phyloP scores from a whole-genome alignment of 108 stramenopile genomes.

The Asterionellopsis glacialis region DNA sequence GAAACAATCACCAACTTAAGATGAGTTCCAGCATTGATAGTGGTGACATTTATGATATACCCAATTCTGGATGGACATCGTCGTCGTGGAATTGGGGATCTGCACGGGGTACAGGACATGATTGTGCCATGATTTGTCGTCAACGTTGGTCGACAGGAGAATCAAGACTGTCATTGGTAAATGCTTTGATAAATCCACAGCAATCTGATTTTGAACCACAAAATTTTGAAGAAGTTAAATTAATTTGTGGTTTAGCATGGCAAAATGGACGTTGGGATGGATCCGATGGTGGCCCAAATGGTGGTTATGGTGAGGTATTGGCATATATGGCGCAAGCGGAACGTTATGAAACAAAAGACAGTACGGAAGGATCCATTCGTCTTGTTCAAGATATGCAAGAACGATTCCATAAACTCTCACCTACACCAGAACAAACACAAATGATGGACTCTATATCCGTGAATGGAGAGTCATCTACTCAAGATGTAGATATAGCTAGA shows the following conservation, averaged over 20 bases:
- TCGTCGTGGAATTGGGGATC: slow-evolving; percentile 79
- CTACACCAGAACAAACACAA: slow-evolving; percentile 18
- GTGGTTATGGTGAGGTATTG: slow-evolving; percentile 59
- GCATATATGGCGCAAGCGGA: slow-evolving; percentile 52
- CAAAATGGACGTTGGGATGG: slow-evolving; percentile 49
- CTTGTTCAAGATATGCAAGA: slow-evolving; percentile 58
- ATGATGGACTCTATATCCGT: slow-evolving; percentile 32
- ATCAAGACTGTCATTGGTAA: slow-evolving; percentile 36
- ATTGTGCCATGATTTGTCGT: slow-evolving; percentile 74
- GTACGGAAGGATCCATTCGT: slow-evolving; percentile 25
- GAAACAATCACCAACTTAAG: too few relatives aligned
- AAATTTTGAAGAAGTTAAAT: slow-evolving; percentile 71
- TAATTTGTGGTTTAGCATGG: slow-evolving; percentile 66
- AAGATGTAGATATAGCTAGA: slow-evolving; percentile 39
- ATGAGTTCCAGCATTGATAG: not conserved
- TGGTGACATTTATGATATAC: slow-evolving; percentile 50
- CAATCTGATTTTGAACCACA: slow-evolving; percentile 4
- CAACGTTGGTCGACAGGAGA: slow-evolving; percentile 31
- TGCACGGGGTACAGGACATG: slow-evolving; percentile 74
- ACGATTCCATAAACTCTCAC: slow-evolving; percentile 31
- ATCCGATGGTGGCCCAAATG: slow-evolving; percentile 32
- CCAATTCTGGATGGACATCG: slow-evolving; percentile 66
- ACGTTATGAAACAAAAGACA: slow-evolving; percentile 52
- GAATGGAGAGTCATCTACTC: slow-evolving; percentile 13
- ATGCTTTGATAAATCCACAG: slow-evolving; percentile 25